These are phyloP conservation scores for Cryptococcus sp. DNA, from an alignment of 1,284 basidiomycete species.

Conservation along the genomic window DNA sequence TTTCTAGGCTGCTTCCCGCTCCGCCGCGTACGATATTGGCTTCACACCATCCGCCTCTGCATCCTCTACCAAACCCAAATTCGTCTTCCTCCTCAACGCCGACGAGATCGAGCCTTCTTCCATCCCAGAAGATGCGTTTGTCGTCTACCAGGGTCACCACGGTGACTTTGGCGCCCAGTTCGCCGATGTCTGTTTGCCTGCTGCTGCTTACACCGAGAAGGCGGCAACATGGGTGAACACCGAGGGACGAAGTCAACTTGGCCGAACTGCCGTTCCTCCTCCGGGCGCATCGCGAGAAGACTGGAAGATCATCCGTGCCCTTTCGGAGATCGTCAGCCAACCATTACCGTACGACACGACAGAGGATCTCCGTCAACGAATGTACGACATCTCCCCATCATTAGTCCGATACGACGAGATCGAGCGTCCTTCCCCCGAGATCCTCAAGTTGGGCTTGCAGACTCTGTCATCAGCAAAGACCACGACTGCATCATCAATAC, in stretches of 20 bases:
- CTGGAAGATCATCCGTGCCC: conserved; percentile 96
- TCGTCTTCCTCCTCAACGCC: conserved; percentile 94
- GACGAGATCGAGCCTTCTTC: conserved; percentile 88
- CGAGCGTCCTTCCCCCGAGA: conserved; percentile 73
- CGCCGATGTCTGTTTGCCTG: conserved; percentile 93
- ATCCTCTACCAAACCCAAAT: conserved; percentile 79
- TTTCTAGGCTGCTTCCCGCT: conserved; percentile 69
- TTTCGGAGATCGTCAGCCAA: conserved; percentile 81
- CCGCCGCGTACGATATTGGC: conserved; percentile 95
- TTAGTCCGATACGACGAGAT: conserved; percentile 83
- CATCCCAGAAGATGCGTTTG: conserved; percentile 94
- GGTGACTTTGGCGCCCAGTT: conserved; percentile 96
- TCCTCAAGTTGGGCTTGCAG: conserved; percentile 71
- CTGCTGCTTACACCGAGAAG: conserved; percentile 96
- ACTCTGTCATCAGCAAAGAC: conserved; percentile 63
- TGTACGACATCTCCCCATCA: conserved; percentile 96
- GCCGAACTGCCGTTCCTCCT: conserved; percentile 89
- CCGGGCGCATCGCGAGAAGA: conserved; percentile 95
- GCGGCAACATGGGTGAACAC: conserved; percentile 94
- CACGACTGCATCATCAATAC: conserved; percentile 55
- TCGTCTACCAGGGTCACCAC: conserved; percentile 99
- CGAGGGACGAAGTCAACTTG: conserved; percentile 89
- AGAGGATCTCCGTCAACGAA: conserved; percentile 81
- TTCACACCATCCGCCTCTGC: conserved; percentile 83
- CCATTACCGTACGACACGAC: conserved; percentile 91